Conservation (phyloP, 306 rosid species). For the Trifolium dubium region DNA sequence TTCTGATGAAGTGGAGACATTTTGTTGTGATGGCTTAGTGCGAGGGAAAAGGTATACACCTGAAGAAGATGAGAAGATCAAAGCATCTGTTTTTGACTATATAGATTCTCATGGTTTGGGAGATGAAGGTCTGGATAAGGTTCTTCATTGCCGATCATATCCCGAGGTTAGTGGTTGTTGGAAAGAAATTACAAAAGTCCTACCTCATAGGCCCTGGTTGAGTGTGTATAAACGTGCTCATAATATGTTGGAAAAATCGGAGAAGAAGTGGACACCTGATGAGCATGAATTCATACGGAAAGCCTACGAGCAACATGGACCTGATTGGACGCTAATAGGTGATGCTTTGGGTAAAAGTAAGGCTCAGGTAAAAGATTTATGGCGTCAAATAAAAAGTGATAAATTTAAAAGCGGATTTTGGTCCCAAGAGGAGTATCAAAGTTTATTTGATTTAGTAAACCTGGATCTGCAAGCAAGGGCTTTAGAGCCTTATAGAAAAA, state of each 20-base stretch:
- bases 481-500: constrained; percentile 49
- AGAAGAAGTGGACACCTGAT: constrained; percentile 60
- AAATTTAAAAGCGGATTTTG: constrained; percentile 52
- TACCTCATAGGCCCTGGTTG: constrained; percentile 52
- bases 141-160: constrained; percentile 48
- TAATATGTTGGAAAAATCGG: constrained; percentile 53
- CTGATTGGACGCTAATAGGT: constrained; percentile 62
- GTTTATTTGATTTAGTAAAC: constrained; percentile 73
- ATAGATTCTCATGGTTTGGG: constrained; percentile 60
- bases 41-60: constrained; percentile 44
- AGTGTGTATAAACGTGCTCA: constrained; percentile 69
- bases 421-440: constrained; percentile 76
- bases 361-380: constrained; percentile 68
- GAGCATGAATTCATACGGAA: constrained; percentile 53
- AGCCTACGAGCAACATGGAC: constrained; percentile 54
- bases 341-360: constrained; percentile 61
- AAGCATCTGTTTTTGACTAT: constrained; percentile 57
- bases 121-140: constrained; percentile 60
- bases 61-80: constrained; percentile 68
- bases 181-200: constrained; percentile 59
- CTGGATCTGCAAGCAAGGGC: constrained; percentile 63
- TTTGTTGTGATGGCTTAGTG: too few relatives aligned
- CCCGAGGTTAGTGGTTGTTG: constrained; percentile 59
- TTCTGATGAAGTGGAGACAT: too few relatives aligned
- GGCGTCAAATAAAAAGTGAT: constrained; percentile 59